Percentiles rank a stretch among this genome's conserved stretches.
phyloP scores from a whole-genome alignment of 106 monocot species.

The Phalaenopsis aphrodite region DNA sequence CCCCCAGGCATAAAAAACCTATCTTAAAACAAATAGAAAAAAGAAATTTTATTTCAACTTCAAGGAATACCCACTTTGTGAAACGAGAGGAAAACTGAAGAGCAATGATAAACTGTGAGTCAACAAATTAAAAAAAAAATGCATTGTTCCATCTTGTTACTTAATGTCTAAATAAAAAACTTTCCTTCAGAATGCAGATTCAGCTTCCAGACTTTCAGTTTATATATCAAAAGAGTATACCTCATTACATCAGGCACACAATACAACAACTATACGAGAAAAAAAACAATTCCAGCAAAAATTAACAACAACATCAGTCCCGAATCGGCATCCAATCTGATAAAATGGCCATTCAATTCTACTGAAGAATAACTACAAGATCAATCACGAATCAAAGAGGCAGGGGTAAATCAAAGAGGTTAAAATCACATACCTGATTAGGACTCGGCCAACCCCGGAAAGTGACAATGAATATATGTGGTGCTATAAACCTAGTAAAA shows the following conservation, averaged over 20 bases:
- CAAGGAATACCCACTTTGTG: neutral
- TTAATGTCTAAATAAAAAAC: neutral
- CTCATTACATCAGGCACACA: neutral
- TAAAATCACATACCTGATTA: neutral
- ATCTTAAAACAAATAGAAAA: neutral
- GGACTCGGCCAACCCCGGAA: neutral
- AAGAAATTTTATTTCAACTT: neutral
- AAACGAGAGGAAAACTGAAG: neutral
- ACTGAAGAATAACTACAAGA: neutral
- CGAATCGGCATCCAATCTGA: neutral
- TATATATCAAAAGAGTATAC: neutral
- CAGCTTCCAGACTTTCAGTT: neutral
- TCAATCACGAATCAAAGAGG: neutral
- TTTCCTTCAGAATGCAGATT: neutral
- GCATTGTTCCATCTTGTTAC: neutral
- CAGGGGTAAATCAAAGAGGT: neutral
- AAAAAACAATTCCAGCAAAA: neutral
- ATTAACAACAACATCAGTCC: neutral
- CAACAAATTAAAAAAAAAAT: neutral
- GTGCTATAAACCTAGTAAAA: conserved; percentile 17
- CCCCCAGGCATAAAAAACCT: neutral
- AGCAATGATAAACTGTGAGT: neutral
- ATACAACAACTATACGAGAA: neutral
- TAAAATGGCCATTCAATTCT: neutral
- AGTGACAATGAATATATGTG: neutral